Evolutionary conservation across 139 green algal species (phyloP).

Genomic region (Chloropicon primus): DNA sequence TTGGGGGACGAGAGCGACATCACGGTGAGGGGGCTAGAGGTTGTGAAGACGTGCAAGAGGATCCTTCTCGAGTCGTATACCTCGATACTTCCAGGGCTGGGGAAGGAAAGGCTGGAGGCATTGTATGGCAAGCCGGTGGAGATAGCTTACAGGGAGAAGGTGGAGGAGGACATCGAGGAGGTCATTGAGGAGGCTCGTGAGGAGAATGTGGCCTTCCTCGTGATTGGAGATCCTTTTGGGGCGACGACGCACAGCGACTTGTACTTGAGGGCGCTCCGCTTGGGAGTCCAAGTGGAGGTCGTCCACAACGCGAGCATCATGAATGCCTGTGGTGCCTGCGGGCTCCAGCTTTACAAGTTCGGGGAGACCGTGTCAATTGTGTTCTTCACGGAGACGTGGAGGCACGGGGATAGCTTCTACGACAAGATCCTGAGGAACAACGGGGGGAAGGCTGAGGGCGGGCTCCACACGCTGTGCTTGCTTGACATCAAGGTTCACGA

Average conservation of each 20-base stretch:
- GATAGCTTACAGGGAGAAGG: conserved; percentile 84
- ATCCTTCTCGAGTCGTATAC: conserved; percentile 96
- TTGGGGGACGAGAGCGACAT: conserved; percentile 90
- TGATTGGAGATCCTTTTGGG: conserved; percentile 94
- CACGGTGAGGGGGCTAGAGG: conserved; percentile 67
- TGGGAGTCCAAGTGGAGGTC: conserved; percentile 37
- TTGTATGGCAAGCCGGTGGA: conserved; percentile 83
- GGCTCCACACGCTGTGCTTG: conserved; percentile 90
- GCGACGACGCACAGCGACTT: conserved; percentile 95
- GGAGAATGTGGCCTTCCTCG: conserved; percentile 85
- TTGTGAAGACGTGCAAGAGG: conserved; percentile 42
- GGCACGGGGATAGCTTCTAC: conserved; percentile 77
- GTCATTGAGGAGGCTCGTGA: conserved; percentile 66
- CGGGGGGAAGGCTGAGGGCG: conserved; percentile 10
- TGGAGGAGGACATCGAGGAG: conserved; percentile 71
- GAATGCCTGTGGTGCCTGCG: conserved; percentile 76
- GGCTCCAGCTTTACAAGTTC: conserved; percentile 91
- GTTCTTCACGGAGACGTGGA: conserved; percentile 96
- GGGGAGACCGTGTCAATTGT: conserved; percentile 87
- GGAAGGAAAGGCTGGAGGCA: conserved; percentile 62
- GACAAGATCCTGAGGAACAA: conserved; percentile 30
- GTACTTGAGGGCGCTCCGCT: conserved; percentile 53
- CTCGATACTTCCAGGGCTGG: conserved; percentile 80
- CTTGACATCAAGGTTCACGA: conserved; percentile 69
- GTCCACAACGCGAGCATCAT: conserved; percentile 97